Conservation (phyloP, 306 rosid species). For the Cucumis hystrix region DNA sequence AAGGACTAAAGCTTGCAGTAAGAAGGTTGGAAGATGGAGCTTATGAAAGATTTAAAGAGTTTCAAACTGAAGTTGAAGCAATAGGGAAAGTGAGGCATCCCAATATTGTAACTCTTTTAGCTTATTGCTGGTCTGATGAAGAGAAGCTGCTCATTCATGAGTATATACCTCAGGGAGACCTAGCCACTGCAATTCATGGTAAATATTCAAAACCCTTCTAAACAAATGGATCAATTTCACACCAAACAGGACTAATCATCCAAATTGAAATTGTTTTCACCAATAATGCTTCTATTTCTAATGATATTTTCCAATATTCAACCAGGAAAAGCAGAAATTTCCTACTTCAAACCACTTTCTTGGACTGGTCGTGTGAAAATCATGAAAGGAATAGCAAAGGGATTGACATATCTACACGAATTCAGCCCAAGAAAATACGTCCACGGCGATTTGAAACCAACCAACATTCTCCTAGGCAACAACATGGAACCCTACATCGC, state of each 20-base stretch:
- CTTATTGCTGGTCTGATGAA: conserved; percentile 94
- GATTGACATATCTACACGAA: conserved; percentile 73
- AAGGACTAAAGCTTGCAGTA: conserved; percentile 67
- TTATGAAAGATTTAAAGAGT: conserved; percentile 87
- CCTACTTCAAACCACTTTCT: conserved; percentile 38
- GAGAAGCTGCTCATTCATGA: conserved; percentile 94
- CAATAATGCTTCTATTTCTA: neutral
- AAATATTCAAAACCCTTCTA: conserved; percentile 1
- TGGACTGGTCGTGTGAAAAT: conserved; percentile 59
- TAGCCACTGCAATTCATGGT: conserved; percentile 82
- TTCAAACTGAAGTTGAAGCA: conserved; percentile 92
- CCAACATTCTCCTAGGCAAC: conserved; percentile 64
- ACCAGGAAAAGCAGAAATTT: conserved; percentile 64
- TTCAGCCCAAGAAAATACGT: conserved; percentile 88
- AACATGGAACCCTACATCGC: conserved; percentile 73
- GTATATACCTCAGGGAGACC: conserved; percentile 73
- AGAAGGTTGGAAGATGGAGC: conserved; percentile 93
- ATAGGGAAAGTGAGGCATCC: conserved; percentile 87
- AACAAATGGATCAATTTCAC: neutral
- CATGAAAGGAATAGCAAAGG: conserved; percentile 76
- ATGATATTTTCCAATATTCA: neutral
- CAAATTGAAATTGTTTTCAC: neutral
- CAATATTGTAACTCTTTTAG: conserved; percentile 63
- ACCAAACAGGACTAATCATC: neutral
- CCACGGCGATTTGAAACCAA: conserved; percentile 87